Percentiles rank a stretch among this genome's conserved stretches.
Conservation (phyloP, 2,329 filamentous ascomycete species). For the Diaporthe ilicicola region DNA sequence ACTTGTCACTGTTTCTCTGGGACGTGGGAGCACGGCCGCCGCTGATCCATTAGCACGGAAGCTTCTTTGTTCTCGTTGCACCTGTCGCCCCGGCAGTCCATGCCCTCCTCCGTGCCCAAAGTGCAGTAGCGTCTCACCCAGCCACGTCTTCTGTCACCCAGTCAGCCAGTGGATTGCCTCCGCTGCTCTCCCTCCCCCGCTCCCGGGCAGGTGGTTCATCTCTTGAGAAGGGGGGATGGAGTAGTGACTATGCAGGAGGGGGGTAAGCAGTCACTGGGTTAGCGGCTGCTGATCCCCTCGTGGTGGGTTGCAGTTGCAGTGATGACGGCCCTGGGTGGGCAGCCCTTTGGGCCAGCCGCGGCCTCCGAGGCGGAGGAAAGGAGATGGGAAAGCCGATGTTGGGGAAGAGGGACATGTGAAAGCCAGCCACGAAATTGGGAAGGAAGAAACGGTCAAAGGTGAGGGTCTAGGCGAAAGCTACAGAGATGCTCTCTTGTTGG, state of each 20-base stretch:
- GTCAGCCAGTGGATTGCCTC: no score
- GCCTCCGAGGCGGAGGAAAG: conserved; percentile 14
- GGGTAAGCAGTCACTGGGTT: background rate
- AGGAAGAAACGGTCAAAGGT: background rate
- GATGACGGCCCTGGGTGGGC: background rate
- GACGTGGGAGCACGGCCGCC: no score
- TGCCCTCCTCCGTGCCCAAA: no score
- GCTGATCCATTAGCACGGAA: background rate
- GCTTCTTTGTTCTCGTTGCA: background rate
- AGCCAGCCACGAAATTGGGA: background rate
- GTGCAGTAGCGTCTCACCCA: conserved; percentile 9
- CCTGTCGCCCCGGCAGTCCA: background rate
- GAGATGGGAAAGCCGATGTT: background rate
- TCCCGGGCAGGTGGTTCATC: conserved; percentile 4
- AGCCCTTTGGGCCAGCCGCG: conserved; percentile 3
- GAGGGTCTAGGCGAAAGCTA: background rate
- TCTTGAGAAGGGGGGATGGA: background rate
- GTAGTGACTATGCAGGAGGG: background rate
- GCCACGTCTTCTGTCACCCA: background rate
- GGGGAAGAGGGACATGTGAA: conserved; percentile 18
- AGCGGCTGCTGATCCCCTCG: conserved; percentile 1
- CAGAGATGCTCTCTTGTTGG: background rate
- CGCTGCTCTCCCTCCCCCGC: background rate
- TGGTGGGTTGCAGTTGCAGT: conserved; percentile 12
- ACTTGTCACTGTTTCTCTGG: background rate